phyloP scores from a whole-genome alignment of 176 grass and related monocot genomes.

The Juncus effusus region DNA sequence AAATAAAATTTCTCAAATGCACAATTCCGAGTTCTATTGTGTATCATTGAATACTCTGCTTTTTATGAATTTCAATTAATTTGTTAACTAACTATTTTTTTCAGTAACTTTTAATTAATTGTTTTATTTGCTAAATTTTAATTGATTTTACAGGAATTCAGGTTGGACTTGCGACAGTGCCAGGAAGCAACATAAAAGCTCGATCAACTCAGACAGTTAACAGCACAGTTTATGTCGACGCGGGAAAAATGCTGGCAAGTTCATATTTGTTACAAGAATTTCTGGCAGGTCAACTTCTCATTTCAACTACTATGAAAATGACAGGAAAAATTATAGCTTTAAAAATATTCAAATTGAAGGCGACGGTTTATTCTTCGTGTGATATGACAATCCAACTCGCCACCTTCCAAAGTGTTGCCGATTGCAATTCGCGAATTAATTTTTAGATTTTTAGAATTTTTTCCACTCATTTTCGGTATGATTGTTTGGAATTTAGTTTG shows the following conservation, averaged over 20 bases:
- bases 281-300: background rate
- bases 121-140: too few relatives aligned
- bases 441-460: background rate
- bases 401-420: background rate
- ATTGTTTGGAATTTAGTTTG: background rate
- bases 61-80: too few relatives aligned
- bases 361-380: background rate
- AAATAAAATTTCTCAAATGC: too few relatives aligned
- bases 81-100: too few relatives aligned
- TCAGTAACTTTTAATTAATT: too few relatives aligned
- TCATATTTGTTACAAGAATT: background rate
- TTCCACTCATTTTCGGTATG: background rate
- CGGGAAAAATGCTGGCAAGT: background rate
- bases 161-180: conserved; percentile 44
- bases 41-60: too few relatives aligned
- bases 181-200: conserved; percentile 28
- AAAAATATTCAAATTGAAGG: background rate
- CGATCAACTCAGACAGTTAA: conserved; percentile 15
- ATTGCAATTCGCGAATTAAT: background rate
- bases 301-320: background rate
- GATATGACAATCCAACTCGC: background rate
- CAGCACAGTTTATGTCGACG: background rate
- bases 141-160: background rate
- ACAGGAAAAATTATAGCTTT: conserved; percentile 13
- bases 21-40: too few relatives aligned